Evolutionary conservation across 2,329 filamentous ascomycete species (phyloP).

Genomic region (Ceratocystis albifundus): DNA sequence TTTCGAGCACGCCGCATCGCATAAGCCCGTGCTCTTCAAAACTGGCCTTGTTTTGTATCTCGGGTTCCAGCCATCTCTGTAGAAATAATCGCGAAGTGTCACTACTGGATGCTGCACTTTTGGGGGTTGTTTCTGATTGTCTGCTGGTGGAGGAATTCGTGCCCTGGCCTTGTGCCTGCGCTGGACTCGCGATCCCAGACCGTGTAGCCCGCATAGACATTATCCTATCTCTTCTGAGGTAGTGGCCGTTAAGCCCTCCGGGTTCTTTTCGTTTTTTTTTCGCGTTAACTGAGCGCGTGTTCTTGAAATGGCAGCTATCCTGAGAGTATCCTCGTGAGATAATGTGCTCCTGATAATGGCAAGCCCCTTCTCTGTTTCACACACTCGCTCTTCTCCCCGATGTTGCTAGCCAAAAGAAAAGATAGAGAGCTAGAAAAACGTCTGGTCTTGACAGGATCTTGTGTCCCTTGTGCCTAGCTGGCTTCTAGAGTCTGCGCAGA

Average conservation of each 20-base stretch:
- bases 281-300: constrained; percentile 1
- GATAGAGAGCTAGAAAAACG: background rate
- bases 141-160: background rate
- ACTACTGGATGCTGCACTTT: constrained; percentile 26
- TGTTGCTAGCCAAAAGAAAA: background rate
- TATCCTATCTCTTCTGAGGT: constrained; percentile 25
- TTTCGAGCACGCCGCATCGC: constrained; percentile 63
- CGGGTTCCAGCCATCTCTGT: constrained; percentile 48
- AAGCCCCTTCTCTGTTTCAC: background rate
- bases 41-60: constrained; percentile 52
- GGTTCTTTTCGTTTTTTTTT: constrained; percentile 25
- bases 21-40: constrained; percentile 68
- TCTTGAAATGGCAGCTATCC: background rate
- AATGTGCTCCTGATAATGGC: background rate
- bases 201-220: constrained; percentile 22
- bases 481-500: constrained; percentile 3
- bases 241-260: background rate
- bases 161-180: constrained; percentile 11
- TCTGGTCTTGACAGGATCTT: background rate
- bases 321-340: background rate
- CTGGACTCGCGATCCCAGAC: constrained; percentile 19
- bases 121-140: constrained; percentile 32
- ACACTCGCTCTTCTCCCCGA: background rate
- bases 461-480: background rate
- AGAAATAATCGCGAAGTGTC: constrained; percentile 40